A percentile compares a stretch with the other conserved stretches of the same genome.
phyloP scores from a whole-genome alignment of 2,329 filamentous ascomycete species.

The Apiospora malaysiana region DNA sequence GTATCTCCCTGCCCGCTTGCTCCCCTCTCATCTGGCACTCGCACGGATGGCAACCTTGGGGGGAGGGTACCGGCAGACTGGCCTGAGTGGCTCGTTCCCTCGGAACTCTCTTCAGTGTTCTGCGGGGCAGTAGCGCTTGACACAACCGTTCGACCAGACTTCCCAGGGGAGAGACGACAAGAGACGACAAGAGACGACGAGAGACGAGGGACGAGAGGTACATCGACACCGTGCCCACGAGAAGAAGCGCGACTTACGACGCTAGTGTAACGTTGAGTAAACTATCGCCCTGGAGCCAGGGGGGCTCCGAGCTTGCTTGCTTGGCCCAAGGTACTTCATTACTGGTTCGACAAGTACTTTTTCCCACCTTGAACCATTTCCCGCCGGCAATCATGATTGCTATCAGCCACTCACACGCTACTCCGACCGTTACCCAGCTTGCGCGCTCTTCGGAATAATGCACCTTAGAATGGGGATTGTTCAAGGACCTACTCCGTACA shows the following conservation, averaged over 20 bases:
- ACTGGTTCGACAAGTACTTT: slow-evolving; percentile 8
- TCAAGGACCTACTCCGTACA: background rate
- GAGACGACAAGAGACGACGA: no score
- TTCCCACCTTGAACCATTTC: background rate
- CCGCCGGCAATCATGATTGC: slow-evolving; percentile 12
- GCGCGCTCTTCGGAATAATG: background rate
- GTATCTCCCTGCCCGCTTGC: background rate
- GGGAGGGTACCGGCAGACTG: slow-evolving; percentile 4
- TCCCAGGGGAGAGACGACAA: background rate
- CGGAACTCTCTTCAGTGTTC: slow-evolving; percentile 4
- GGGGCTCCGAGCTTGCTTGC: background rate
- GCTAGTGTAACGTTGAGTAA: slow-evolving; percentile 11
- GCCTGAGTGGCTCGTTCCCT: slow-evolving; percentile 10
- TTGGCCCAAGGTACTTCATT: background rate
- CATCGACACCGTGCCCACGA: background rate
- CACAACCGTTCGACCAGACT: background rate
- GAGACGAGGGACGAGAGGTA: background rate
- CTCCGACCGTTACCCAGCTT: slow-evolving; percentile 1
- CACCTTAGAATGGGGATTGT: background rate
- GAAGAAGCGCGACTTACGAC: slow-evolving; percentile 13
- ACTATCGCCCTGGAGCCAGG: slow-evolving; percentile 1
- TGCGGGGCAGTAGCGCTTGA: slow-evolving; percentile 18
- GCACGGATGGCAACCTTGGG: slow-evolving; percentile 4
- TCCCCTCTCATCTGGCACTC: background rate
- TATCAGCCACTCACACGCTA: slow-evolving; percentile 11